Evolutionary conservation across 352 stramenopile genomes (phyloP), one percentile per base, ranked within the genome.

Genomic region (Pythium phragmitis): DNA sequence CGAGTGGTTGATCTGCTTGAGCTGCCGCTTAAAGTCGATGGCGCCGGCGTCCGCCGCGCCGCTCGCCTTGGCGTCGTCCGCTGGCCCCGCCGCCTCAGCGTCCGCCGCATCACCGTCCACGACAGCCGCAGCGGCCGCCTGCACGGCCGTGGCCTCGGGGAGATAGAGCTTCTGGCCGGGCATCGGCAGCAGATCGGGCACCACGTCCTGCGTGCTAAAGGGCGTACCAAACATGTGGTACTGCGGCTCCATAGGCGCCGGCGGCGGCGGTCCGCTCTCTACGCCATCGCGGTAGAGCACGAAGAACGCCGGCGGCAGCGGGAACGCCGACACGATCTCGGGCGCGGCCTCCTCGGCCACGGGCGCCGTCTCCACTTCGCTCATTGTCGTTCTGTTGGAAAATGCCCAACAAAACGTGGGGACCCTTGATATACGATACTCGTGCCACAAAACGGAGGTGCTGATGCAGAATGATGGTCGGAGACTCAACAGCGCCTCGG

Each of bases 171-270:
- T 92, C 50, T 83, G 79, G 28, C 74, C 73, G 48, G 77, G 68
- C 63, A 82, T 60, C 0, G 75, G 77, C 19, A 94, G 72, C 59
- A 94, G 73, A 49, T 94, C 83, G 0, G 86, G 86, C 56, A 92
- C 83, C 11, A 74, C 75, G 74, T 94, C 86, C 72, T 90, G 70
- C 49, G 86, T 94, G 69, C 80, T 91, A 72, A 86, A 94, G 7
- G 86, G 83, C 48, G 82, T 89, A 42, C 86, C 86, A 59, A 94
- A 94, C 76, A 91, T 91, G 77, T 94, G 83, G 54, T 94, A 94
- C 60, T 77, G 88, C 45, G 86, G 86, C 47, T 75, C 77, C 75
- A 94, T 89, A 43, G 83, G 80, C 63, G 82, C 68, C 1, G 86
- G 86, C 30, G 86, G 86, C 41, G 74, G 51, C 21, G 86, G 86